A percentile compares a stretch with the other conserved stretches of the same genome.
These are phyloP conservation scores for Lepiota venenata DNA, from an alignment of 768 basidiomycete genomes.

Conservation along the genomic window DNA sequence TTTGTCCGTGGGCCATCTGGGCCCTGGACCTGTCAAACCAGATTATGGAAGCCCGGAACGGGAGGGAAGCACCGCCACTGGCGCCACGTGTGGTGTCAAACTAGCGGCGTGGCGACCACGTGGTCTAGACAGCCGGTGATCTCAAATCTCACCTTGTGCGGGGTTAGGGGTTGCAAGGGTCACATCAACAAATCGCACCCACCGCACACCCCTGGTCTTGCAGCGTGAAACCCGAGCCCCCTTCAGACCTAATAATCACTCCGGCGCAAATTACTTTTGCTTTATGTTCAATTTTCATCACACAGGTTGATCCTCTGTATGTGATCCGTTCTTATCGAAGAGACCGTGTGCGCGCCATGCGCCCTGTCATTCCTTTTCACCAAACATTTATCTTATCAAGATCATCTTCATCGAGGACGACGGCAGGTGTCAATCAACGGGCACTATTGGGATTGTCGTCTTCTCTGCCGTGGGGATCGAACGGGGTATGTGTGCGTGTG, in stretches of 20 bases:
- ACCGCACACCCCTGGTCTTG: no score
- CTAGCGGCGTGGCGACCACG: conserved; percentile 27
- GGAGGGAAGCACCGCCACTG: conserved; percentile 28
- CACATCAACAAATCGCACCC: not conserved
- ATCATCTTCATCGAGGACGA: conserved; percentile 4
- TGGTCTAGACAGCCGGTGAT: conserved; percentile 21
- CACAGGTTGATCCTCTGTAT: no score
- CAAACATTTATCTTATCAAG: conserved; percentile 3
- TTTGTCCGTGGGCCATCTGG: conserved; percentile 7
- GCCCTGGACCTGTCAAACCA: conserved; percentile 26
- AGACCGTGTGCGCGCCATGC: no score
- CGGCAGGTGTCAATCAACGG: not conserved
- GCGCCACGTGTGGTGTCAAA: conserved; percentile 27
- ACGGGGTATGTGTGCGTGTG: no score
- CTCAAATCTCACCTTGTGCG: conserved; percentile 5
- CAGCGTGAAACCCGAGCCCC: not conserved
- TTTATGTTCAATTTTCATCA: not conserved
- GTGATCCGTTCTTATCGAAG: no score
- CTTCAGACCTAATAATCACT: not conserved
- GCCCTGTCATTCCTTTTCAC: no score
- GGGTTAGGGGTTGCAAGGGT: conserved; percentile 5
- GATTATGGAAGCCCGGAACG: conserved; percentile 29
- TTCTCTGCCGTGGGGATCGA: no score
- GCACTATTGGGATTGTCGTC: not conserved
- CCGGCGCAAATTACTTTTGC: not conserved